These are phyloP conservation scores for Misopates orontium DNA, from an alignment of 257 asterid species.

Conservation along the genomic window DNA sequence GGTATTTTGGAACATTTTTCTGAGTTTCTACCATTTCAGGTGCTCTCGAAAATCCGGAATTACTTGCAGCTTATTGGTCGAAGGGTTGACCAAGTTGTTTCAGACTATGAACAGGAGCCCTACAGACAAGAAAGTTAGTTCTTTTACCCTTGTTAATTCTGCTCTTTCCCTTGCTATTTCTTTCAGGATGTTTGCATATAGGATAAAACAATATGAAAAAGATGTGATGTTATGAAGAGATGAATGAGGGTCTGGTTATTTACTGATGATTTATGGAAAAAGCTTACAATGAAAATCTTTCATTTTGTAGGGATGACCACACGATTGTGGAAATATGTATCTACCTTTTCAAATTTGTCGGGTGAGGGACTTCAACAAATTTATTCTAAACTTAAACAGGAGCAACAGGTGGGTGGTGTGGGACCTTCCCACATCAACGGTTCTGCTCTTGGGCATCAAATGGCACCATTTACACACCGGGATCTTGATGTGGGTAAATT, in stretches of 20 bases:
- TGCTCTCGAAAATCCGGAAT: constrained; percentile 79
- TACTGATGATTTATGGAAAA: neutral
- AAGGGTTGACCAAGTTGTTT: constrained; percentile 81
- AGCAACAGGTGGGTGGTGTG: constrained; percentile 62
- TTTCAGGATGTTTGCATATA: constrained; percentile 23
- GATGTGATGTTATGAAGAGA: constrained; percentile 2
- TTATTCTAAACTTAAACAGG: constrained; percentile 79
- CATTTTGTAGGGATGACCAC: constrained; percentile 76
- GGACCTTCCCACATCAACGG: constrained; percentile 74
- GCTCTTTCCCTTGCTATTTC: constrained; percentile 1
- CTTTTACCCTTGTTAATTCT: constrained; percentile 2
- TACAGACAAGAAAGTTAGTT: constrained; percentile 85
- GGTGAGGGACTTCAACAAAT: constrained; percentile 94
- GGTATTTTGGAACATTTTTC: constrained; percentile 14
- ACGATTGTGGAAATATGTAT: constrained; percentile 91
- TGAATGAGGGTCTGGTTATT: neutral
- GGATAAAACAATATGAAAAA: neutral
- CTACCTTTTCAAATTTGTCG: constrained; percentile 80
- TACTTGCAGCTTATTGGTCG: constrained; percentile 95
- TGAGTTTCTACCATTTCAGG: constrained; percentile 46
- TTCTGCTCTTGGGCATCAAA: constrained; percentile 46
- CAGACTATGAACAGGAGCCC: constrained; percentile 69
- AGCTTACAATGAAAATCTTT: neutral
- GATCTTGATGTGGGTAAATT: constrained; percentile 81
- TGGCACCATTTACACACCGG: constrained; percentile 49